Base-by-base conservation (phyloP, 2,329 filamentous ascomycete species). In the Penicillium sp. region DNA sequence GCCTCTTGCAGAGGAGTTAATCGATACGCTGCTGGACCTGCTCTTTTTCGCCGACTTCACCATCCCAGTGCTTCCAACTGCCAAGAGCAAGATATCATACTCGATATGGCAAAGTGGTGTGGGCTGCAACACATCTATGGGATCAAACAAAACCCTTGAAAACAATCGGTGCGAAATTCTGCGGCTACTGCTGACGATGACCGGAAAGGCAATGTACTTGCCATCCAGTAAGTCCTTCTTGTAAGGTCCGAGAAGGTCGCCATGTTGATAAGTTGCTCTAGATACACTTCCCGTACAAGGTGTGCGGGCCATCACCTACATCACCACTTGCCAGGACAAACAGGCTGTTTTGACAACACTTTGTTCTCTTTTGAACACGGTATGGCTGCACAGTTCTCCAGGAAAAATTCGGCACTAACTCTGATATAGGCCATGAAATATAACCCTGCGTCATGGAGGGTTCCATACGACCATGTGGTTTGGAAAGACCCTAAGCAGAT, bases 71-170 rank as follows among this genome's bases (percentile, higher is more conserved):
- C 83, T 89, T 41, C 81, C 85, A 14, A 82, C 86, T 54, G 85
- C 85, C 51, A 91, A 89, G 68, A 83, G 84, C 59, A 95, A 94
- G 72, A 89, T 97, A 53, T 89, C 88, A 7, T 96, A 94, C 75
- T 89, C 91, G 51, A 97, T 99, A 70, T 99, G 94, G 94, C 92
- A 97, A 77, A 97, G 90, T 69, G 94, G 94, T 46, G 93, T 99
- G 27, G 94, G 94, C 14, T 97, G 93, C 79, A 96, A 96, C 73
- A 90, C 89, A 15, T 85, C 92, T 5, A 86, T 95, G 64, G 88
- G 88, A 9, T 93, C 92, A 3, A 97, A 88, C 50, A 96, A 91
- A 72, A 92, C 97, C 67, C 88, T 90, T 55, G 94, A 99, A 77
- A 95, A 83, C 76, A 97, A 97, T 73, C 85, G 94, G 56, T 92